These are phyloP conservation scores for Priceomyces melissophilus DNA, from an alignment of 805 yeast species.

Conservation along the genomic window DNA sequence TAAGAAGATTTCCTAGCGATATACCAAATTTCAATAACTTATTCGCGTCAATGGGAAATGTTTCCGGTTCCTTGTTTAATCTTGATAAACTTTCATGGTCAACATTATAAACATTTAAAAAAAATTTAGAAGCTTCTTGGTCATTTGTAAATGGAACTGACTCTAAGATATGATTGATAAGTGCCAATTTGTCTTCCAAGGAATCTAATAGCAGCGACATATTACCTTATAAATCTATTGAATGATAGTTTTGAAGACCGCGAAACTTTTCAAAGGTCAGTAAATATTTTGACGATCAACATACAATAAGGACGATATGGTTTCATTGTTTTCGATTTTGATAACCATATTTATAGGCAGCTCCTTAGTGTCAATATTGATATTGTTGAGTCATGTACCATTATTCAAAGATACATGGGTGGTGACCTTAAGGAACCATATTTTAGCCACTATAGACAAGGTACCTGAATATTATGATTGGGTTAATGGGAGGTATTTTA, in stretches of 20 bases:
- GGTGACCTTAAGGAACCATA: slow-evolving; percentile 16
- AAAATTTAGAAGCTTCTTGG: slow-evolving; percentile 15
- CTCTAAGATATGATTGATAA: slow-evolving; percentile 23
- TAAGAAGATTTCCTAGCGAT: slow-evolving; percentile 39
- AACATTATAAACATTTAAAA: slow-evolving; percentile 31
- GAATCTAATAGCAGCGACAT: slow-evolving; percentile 9
- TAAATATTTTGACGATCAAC: background rate
- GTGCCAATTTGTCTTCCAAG: slow-evolving; percentile 24
- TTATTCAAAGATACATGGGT: slow-evolving; percentile 31
- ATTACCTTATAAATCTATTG: background rate
- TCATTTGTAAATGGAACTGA: slow-evolving; percentile 33
- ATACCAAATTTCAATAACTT: slow-evolving; percentile 40
- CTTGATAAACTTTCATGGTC: slow-evolving; percentile 16
- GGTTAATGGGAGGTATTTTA: slow-evolving; percentile 19
- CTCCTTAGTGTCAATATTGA: slow-evolving; percentile 19
- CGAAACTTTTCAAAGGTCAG: background rate
- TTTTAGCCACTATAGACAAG: slow-evolving; percentile 7
- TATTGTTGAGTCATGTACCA: slow-evolving; percentile 51
- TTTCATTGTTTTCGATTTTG: slow-evolving; percentile 4
- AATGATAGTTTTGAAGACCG: background rate
- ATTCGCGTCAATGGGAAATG: slow-evolving; percentile 33
- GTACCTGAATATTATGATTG: slow-evolving; percentile 4
- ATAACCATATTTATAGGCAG: slow-evolving; percentile 6
- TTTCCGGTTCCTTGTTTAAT: slow-evolving; percentile 20
- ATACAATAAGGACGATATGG: slow-evolving; percentile 1